Evolutionary conservation across 352 stramenopile species (phyloP), one percentile per base, ranked within the genome.

Genomic region (Achlya hypogyna): DNA sequence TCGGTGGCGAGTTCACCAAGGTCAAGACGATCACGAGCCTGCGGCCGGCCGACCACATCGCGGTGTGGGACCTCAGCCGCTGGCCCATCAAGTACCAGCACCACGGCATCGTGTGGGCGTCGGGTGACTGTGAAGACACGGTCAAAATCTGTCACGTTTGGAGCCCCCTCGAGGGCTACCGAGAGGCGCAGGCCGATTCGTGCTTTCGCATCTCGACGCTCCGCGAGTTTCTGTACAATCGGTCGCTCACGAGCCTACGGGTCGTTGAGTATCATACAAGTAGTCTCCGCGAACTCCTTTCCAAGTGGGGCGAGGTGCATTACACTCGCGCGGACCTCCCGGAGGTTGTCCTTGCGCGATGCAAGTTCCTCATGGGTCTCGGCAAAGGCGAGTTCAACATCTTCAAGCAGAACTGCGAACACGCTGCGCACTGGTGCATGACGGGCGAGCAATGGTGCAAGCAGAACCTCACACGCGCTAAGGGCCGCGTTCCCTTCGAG

Each of bases 391-490:
- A 94, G 35, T 94, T 94, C 51, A 92, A 94, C 64, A 89, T 94
- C 63, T 92, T 94, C 62, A 87, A 77, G 32, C 86, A 94, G 72
- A 94, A 94, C 67, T 94, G 86, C 72, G 86, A 94, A 62, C 86
- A 94, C 59, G 82, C 84, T 5, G 86, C 86, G 14, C 84, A 94
- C 60, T 94, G 86, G 86, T 94, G 86, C 68, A 94, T 90, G 86
- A 94, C 86, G 1, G 86, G 86, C 53, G 80, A 94, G 72, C 86
- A 94, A 71, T 94, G 86, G 86, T 93, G 82, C 74, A 94, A 94
- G 70, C 86, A 94, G 65, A 90, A 76, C 23, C 72, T 94, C 16
- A 91, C 84, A 1, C 84, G 87, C 38, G 81, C 78, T 1, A 80
- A 77, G 28, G 78, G 81, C 10, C 76, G 84, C 27, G 84, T 94